These are phyloP conservation scores for Magnusiomyces sp. DNA, from an alignment of 1,139 yeast genomes.

Conservation along the genomic window DNA sequence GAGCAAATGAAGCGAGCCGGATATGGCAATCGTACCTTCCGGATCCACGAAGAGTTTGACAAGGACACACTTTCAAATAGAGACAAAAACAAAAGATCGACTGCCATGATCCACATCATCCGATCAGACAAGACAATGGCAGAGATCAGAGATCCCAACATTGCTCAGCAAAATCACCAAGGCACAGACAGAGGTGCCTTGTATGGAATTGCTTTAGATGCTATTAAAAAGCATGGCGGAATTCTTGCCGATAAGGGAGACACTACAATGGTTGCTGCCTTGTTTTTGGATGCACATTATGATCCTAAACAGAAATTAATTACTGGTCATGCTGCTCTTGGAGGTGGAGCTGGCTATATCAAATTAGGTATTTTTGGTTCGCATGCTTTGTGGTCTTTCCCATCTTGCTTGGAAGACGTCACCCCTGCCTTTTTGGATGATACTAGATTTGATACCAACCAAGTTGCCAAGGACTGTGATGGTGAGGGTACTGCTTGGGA, in stretches of 20 bases:
- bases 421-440: slow-evolving; percentile 63
- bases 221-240: slow-evolving; percentile 45
- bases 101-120: slow-evolving; percentile 70
- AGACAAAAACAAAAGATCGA: slow-evolving; percentile 43
- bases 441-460: slow-evolving; percentile 50
- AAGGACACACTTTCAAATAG: slow-evolving; percentile 43
- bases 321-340: slow-evolving; percentile 86
- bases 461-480: slow-evolving; percentile 82
- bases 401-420: slow-evolving; percentile 61
- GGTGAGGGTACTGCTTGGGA: slow-evolving; percentile 90
- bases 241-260: slow-evolving; percentile 33
- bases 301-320: slow-evolving; percentile 53
- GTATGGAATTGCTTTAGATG: slow-evolving; percentile 71
- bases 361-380: slow-evolving; percentile 88
- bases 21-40: slow-evolving; percentile 71
- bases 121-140: slow-evolving; percentile 57
- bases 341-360: slow-evolving; percentile 70
- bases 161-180: slow-evolving; percentile 76
- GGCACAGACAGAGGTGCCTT: slow-evolving; percentile 71
- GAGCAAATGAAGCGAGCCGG: slow-evolving; percentile 83
- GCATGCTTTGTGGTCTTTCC: slow-evolving; percentile 90
- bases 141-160: slow-evolving; percentile 66
- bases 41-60: slow-evolving; percentile 61
- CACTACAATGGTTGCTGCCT: slow-evolving; percentile 73
- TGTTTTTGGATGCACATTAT: slow-evolving; percentile 80